Evolutionary conservation across 2,329 filamentous ascomycete species (phyloP).

Genomic region (Dissoconium aciculare): DNA sequence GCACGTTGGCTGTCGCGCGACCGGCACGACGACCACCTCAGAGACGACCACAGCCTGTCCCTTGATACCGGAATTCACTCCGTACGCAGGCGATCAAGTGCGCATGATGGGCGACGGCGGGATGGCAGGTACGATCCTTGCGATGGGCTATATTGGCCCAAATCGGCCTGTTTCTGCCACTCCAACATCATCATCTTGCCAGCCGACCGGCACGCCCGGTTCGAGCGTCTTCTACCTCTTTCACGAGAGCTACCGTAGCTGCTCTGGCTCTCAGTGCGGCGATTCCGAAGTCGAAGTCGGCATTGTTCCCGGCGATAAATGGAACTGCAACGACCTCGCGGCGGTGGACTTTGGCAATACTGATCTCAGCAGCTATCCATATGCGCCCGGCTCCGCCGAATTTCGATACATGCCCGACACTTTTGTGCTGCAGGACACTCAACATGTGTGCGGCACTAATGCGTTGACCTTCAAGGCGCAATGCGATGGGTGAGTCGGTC

Average conservation of each 20-base stretch:
- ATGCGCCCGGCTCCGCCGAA: background rate
- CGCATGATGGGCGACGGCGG: conserved; percentile 1
- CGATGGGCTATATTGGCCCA: background rate
- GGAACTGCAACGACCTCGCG: conserved; percentile 1
- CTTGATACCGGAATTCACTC: background rate
- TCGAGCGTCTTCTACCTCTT: conserved; percentile 1
- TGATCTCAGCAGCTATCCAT: background rate
- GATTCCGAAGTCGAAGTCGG: background rate
- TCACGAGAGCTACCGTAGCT: background rate
- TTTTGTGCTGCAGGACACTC: conserved; percentile 1
- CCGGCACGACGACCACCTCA: background rate
- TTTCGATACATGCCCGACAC: background rate
- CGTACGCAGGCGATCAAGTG: background rate
- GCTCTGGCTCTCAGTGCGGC: background rate
- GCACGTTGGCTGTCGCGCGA: background rate
- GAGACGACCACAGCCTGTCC: conserved; percentile 1
- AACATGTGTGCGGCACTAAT: background rate
- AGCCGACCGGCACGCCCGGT: background rate
- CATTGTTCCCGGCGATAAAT: background rate
- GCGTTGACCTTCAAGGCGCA: background rate
- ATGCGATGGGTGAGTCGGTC: too few species aligned
- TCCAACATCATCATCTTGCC: background rate
- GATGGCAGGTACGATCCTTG: background rate
- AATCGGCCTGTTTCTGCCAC: background rate
- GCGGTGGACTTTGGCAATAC: background rate